phyloP scores from a whole-genome alignment of 495 filamentous ascomycete genomes.

The Collariella sp. region DNA sequence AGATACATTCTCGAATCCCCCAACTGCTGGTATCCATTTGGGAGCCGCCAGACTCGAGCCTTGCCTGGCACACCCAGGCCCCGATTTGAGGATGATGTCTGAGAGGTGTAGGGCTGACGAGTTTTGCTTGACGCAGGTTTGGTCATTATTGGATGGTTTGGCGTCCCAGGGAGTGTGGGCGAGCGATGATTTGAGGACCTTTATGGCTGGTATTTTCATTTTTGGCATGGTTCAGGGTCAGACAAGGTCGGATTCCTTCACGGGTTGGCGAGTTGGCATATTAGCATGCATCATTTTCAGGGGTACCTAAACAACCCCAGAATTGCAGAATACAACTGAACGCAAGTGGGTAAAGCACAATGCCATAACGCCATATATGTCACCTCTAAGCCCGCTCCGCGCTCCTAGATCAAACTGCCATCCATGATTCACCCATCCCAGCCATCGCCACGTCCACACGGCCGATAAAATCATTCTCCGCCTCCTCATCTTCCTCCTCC shows the following conservation, averaged over 20 bases:
- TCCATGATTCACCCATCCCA: neutral
- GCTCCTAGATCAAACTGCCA: neutral
- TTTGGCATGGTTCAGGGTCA: neutral
- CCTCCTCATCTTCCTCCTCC: neutral
- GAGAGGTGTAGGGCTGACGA: neutral
- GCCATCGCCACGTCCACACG: neutral
- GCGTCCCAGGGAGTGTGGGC: neutral
- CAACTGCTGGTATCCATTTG: constrained; percentile 43
- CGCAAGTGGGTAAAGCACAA: neutral
- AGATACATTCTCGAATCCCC: constrained; percentile 46
- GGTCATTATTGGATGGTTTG: neutral
- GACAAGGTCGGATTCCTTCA: neutral
- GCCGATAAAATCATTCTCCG: neutral
- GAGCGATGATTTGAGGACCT: neutral
- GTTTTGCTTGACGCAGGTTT: too few species aligned
- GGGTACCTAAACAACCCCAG: too few species aligned
- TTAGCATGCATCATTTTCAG: neutral
- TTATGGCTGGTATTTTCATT: too few species aligned
- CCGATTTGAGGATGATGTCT: constrained; percentile 25
- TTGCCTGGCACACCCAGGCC: constrained; percentile 20
- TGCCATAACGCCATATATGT: neutral
- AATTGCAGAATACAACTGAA: too few species aligned
- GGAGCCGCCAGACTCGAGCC: constrained; percentile 11
- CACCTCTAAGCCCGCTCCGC: neutral
- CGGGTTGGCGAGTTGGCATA: neutral